Conservation (phyloP, 192 early-diverging fungal species). For the Coemansia sp. region DNA sequence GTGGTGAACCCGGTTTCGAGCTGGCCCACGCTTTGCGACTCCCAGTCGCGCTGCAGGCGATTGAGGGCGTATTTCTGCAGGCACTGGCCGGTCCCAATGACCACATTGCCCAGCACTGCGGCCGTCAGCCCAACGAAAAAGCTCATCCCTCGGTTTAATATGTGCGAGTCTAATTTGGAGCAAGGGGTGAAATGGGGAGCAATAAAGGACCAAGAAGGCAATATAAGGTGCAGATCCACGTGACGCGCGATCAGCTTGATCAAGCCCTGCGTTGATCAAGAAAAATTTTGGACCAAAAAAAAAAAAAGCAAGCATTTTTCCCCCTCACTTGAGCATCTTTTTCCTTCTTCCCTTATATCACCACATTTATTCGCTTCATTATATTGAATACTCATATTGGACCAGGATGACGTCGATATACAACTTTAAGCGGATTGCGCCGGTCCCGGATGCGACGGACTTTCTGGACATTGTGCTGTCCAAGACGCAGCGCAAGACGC, state of each 20-base stretch:
- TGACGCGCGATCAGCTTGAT: background rate
- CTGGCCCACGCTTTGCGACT: conserved; percentile 11
- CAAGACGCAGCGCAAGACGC: conserved; percentile 98
- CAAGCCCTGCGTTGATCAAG: background rate
- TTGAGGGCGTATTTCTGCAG: conserved; percentile 52
- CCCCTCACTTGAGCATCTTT: background rate
- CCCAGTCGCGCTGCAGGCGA: conserved; percentile 35
- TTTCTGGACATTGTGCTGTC: conserved; percentile 98
- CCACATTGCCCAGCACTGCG: conserved; percentile 45
- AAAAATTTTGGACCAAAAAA: background rate
- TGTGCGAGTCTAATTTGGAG: no score
- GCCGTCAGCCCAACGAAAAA: conserved; percentile 42
- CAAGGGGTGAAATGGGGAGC: no score
- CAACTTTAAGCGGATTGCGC: conserved; percentile 98
- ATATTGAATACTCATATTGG: background rate
- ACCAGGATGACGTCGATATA: conserved; percentile 68
- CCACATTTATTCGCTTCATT: background rate
- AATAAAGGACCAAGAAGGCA: no score
- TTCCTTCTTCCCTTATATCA: background rate
- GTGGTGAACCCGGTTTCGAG: conserved; percentile 13
- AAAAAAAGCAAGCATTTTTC: background rate
- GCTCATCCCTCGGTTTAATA: no score
- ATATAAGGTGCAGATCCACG: background rate
- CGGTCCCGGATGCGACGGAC: conserved; percentile 85
- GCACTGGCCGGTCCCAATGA: conserved; percentile 51